Conservation (phyloP, 1,284 basidiomycete genomes). For the Trametes versicolor region DNA sequence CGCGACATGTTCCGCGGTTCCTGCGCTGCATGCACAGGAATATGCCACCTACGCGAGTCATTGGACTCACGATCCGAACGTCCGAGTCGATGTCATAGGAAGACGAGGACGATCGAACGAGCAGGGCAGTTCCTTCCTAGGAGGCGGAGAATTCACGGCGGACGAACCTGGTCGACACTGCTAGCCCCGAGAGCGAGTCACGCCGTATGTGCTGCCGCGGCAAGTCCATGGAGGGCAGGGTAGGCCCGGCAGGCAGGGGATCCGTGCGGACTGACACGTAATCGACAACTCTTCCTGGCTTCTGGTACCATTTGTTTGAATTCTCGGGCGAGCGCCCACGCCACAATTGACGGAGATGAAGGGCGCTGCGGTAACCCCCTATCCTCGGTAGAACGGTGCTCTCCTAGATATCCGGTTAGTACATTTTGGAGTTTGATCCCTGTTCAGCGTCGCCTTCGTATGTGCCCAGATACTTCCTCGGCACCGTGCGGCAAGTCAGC, state of each 20-base stretch:
- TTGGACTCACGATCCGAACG: conserved; percentile 24
- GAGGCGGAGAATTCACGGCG: conserved; percentile 26
- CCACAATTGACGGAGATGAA: conserved; percentile 32
- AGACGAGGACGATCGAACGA: conserved; percentile 22
- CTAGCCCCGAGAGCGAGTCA: conserved; percentile 24
- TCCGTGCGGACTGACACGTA: conserved; percentile 26
- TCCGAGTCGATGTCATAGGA: conserved; percentile 23
- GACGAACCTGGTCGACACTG: conserved; percentile 5
- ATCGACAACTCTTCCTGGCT: conserved; percentile 26
- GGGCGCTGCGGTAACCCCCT: conserved; percentile 25
- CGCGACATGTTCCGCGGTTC: conserved; percentile 19
- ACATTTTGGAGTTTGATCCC: background rate
- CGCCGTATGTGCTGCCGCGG: conserved; percentile 30
- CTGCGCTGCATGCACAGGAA: conserved; percentile 13
- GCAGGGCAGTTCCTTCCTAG: conserved; percentile 26
- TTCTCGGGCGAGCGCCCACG: conserved; percentile 23
- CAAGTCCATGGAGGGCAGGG: conserved; percentile 20
- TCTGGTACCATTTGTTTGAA: conserved; percentile 24
- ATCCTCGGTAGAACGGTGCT: background rate
- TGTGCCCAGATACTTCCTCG: background rate
- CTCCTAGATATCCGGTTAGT: background rate
- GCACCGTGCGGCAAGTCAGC: background rate
- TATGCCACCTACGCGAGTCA: conserved; percentile 20
- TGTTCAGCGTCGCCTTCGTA: background rate
- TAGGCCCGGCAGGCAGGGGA: conserved; percentile 17